Evolutionary conservation across 129 eudicot genomes (phyloP).

Genomic region (Artemisia tridentata): DNA sequence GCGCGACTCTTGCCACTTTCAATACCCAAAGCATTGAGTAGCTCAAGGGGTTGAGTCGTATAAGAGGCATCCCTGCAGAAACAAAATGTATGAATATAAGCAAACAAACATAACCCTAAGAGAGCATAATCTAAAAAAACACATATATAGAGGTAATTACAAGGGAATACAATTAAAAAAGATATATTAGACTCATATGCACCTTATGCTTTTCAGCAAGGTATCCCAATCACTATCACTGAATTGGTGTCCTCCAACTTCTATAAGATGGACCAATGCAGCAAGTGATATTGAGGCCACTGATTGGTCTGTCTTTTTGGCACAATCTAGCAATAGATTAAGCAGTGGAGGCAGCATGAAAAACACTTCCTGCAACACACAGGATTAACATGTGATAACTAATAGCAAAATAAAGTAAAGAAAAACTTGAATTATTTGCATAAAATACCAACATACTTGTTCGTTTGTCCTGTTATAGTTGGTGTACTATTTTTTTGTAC

Average conservation of each 20-base stretch:
- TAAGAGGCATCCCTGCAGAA: conserved; percentile 86
- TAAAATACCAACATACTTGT: no score
- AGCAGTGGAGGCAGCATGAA: conserved; percentile 93
- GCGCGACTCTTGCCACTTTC: conserved; percentile 46
- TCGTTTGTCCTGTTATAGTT: no score
- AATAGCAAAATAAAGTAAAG: conserved; percentile 1
- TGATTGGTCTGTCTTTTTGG: conserved; percentile 91
- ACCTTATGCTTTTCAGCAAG: conserved; percentile 96
- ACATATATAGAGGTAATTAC: not conserved
- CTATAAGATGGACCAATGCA: conserved; percentile 94
- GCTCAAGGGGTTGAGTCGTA: conserved; percentile 96
- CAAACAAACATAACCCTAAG: conserved; percentile 11
- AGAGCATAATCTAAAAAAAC: conserved; percentile 1
- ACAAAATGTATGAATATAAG: conserved; percentile 2
- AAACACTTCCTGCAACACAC: conserved; percentile 73
- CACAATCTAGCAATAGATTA: conserved; percentile 87
- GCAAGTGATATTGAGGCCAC: conserved; percentile 92
- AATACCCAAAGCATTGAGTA: conserved; percentile 72
- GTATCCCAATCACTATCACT: conserved; percentile 96
- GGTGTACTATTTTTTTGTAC: no score
- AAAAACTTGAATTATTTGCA: not conserved
- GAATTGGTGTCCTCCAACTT: conserved; percentile 99
- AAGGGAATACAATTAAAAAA: not conserved
- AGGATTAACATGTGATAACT: not conserved
- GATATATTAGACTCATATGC: not conserved